Percentiles rank a stretch among this genome's conserved stretches.
phyloP scores from a whole-genome alignment of 116 monocot genomes.

The Papilionanthe hybrid region DNA sequence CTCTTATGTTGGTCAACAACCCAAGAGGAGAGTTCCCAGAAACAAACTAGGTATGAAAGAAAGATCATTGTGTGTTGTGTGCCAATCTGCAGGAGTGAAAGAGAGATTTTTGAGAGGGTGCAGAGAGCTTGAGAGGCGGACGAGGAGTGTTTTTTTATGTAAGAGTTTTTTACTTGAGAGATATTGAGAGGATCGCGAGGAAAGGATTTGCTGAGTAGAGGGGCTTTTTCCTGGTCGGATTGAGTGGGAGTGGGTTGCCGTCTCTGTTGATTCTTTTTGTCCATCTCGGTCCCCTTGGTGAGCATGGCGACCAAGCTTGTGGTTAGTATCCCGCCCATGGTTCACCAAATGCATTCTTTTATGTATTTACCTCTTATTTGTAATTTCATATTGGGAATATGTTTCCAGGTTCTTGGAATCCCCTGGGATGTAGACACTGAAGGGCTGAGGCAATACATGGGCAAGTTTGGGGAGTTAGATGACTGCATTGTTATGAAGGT shows the following conservation, averaged over 20 bases:
- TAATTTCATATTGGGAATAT: background rate
- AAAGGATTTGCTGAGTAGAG: conserved; percentile 8
- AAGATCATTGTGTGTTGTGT: conserved; percentile 15
- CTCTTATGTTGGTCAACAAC: conserved; percentile 5
- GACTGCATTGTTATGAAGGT: conserved; percentile 99
- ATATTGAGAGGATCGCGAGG: conserved; percentile 4
- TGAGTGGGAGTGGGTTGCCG: conserved; percentile 7
- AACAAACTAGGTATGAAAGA: background rate
- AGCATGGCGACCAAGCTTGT: conserved; percentile 84
- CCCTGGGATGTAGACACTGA: conserved; percentile 92
- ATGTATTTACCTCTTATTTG: background rate
- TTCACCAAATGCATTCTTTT: background rate
- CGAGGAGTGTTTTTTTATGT: background rate
- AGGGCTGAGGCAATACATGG: conserved; percentile 77
- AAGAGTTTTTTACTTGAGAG: conserved; percentile 7
- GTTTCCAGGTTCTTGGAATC: conserved; percentile 73
- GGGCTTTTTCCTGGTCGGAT: conserved; percentile 2
- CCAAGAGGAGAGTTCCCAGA: conserved; percentile 1
- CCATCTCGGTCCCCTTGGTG: background rate
- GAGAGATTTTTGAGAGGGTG: conserved; percentile 14
- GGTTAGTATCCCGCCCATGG: conserved; percentile 38
- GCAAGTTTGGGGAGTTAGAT: conserved; percentile 79
- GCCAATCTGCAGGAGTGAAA: conserved; percentile 28
- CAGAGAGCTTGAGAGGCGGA: conserved; percentile 13
- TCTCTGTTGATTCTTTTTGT: background rate